Evolutionary conservation across 768 basidiomycete genomes (phyloP), one percentile per base, ranked within the genome.

Genomic region (Coprinellus micaceus): DNA sequence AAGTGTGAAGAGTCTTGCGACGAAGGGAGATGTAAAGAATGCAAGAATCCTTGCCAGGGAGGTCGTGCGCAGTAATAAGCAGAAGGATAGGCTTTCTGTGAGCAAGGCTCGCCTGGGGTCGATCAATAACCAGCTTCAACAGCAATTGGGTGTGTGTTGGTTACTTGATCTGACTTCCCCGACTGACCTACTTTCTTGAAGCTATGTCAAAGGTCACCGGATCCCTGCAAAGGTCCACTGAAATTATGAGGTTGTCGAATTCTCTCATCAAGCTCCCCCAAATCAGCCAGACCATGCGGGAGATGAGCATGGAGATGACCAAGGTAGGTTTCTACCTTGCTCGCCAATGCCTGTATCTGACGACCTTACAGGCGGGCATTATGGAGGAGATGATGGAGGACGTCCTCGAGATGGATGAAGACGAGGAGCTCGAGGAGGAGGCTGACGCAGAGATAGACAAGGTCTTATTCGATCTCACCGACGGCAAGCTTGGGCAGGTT

Each of bases 301-400:
- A 97, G 66, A 95, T 99, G 94, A 93, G 89, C 63, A 93, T 95
- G 88, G 97, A 99, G 72, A 98, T 98, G 97, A 98, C 91, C 59
- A 98, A 98, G 83, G 96, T 89, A 61, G 39, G 77, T 53, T 17
- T n/a, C n/a, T n/a, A n/a, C n/a, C 26, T 13, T 25, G 37, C 25
- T 11, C 54, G 33, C 7, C 26, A 51, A 19, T 7, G 45, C 33
- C 40, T 9, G 28, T 46, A 37, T 26, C 37, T 36, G n/a, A 37
- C 54, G 19, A 60, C 19, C 9, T 49, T 19, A 41, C 61, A 98
- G 95, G 94, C 94, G 30, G 97, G 97, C 2, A 91, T 99, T 59
- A 86, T 98, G 84, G 91, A 94, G 63, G 97, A 99, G 69, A 98
- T 98, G 97, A 74, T 99, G 52, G 94, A 94, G 58, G 95, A 97